A percentile compares a stretch with the other conserved stretches of the same genome.
Evolutionary conservation across 257 asterid species (phyloP).

Genomic region (Penstemon newberryi): DNA sequence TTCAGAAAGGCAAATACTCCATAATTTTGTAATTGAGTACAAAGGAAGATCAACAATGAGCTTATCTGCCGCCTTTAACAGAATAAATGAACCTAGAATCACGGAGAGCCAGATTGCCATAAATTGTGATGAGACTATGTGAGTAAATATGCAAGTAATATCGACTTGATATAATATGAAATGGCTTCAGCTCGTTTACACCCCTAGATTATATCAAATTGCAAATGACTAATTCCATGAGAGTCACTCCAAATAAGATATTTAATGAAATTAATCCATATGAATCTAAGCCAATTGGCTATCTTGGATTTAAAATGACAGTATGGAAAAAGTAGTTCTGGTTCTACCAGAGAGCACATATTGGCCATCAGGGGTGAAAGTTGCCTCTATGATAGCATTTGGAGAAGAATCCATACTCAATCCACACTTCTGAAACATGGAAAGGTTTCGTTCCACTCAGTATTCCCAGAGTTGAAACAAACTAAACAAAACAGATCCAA

Average conservation of each 20-base stretch:
- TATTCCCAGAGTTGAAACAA: background rate
- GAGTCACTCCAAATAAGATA: background rate
- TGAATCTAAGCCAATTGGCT: slow-evolving; percentile 5
- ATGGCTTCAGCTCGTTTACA: background rate
- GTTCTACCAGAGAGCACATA: slow-evolving; percentile 79
- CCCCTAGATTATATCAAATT: background rate
- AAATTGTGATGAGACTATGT: too few relatives aligned
- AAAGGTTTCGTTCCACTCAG: slow-evolving; percentile 11
- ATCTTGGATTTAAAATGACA: background rate
- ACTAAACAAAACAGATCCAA: background rate
- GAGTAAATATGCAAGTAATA: background rate
- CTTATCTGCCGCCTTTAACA: too few relatives aligned
- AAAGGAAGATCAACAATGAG: too few relatives aligned
- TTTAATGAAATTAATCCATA: background rate
- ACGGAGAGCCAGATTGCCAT: too few relatives aligned
- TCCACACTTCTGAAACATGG: slow-evolving; percentile 64
- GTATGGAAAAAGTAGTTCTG: background rate
- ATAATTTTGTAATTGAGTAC: too few relatives aligned
- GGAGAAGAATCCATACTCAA: slow-evolving; percentile 77
- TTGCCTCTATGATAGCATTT: slow-evolving; percentile 68
- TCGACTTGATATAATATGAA: background rate
- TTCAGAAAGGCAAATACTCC: too few relatives aligned
- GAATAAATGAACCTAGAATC: too few relatives aligned
- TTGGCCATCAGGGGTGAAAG: slow-evolving; percentile 95
- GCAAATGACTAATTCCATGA: background rate